A percentile compares a stretch with the other conserved stretches of the same genome.
Conservation (phyloP, 306 rosid genomes). For the Elaeagnus macrophylla region DNA sequence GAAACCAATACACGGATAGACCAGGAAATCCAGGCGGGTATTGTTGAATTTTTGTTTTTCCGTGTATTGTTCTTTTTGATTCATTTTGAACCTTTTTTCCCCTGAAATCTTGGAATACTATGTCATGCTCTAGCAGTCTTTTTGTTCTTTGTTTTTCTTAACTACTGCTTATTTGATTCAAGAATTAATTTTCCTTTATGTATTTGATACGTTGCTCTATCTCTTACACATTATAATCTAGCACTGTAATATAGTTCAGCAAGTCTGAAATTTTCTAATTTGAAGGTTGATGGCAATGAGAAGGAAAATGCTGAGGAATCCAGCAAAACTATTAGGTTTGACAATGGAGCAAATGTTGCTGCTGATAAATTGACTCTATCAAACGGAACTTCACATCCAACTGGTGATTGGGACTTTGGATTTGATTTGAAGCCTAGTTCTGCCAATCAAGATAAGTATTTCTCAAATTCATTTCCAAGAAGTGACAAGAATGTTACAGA, state of each 20-base stretch:
- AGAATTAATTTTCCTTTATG: background rate
- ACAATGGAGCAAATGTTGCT: constrained; percentile 22
- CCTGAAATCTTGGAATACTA: constrained; percentile 3
- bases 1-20: constrained; percentile 8
- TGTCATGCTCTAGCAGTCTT: background rate
- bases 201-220: background rate
- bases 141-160: background rate
- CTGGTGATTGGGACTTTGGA: constrained; percentile 35
- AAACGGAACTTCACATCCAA: constrained; percentile 27
- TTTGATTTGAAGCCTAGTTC: constrained; percentile 42
- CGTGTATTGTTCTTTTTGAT: constrained; percentile 11
- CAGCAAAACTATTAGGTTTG: constrained; percentile 18
- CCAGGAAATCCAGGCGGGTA: constrained; percentile 30
- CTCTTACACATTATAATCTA: background rate
- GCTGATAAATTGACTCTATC: constrained; percentile 29
- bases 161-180: background rate
- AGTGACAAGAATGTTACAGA: constrained; percentile 23
- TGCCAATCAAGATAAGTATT: constrained; percentile 17
- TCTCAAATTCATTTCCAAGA: constrained; percentile 16
- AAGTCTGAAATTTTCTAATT: constrained; percentile 21
- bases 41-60: constrained; percentile 19
- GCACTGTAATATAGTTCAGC: background rate
- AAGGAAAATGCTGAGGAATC: constrained; percentile 21
- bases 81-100: background rate
- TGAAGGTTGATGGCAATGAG: constrained; percentile 35